Base-by-base conservation (phyloP, 2,329 filamentous ascomycete genomes). In the Pseudogymnoascus sp. region DNA sequence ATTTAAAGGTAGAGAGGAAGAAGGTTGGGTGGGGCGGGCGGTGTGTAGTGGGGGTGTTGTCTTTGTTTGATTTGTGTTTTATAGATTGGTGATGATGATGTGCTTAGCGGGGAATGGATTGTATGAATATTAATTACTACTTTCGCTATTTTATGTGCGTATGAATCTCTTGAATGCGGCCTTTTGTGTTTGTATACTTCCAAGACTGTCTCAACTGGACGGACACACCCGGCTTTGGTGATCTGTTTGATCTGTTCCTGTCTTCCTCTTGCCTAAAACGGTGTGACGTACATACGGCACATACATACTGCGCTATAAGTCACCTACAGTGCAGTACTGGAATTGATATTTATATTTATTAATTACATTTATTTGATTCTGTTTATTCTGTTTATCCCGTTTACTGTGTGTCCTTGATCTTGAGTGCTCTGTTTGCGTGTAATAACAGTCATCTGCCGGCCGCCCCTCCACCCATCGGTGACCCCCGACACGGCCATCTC, bases 21-120 rank as follows among this genome's bases (percentile, higher is more conserved):
- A 52, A 30, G 45, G 25, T 52, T 11, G 45, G 25, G 45, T 52
- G 45, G 45, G 45, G 45, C 45, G 25, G 19, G 19, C 19, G 19
- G 19, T 19, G 45, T 19, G 23, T 52, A 19, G 45, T 52, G 45
- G 45, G 45, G 45, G n/a, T 12, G n/a, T 12, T 19, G 45, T 30
- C 45, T 30, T 25, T 52, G 45, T 30, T 30, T 52, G 45, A 52
- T 52, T 52, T 52, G 45, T 52, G 45, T 52, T 52, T 52, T 52
- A 30, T 52, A 52, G 45, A 52, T 25, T 52, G 45, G n/a, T 52
- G 45, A 30, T 52, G 45, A 52, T 52, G 45, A 52, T 52, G 45
- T 52, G 45, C 45, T 52, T 52, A n/a, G 45, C 45, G 42, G 42
- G 42, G 42, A 28, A n/a, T 49, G 42, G 5, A 49, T 49, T 49